Evolutionary conservation across 331 rosid genomes (phyloP), one percentile per base, ranked within the genome.

Genomic region (Saraca asoca): DNA sequence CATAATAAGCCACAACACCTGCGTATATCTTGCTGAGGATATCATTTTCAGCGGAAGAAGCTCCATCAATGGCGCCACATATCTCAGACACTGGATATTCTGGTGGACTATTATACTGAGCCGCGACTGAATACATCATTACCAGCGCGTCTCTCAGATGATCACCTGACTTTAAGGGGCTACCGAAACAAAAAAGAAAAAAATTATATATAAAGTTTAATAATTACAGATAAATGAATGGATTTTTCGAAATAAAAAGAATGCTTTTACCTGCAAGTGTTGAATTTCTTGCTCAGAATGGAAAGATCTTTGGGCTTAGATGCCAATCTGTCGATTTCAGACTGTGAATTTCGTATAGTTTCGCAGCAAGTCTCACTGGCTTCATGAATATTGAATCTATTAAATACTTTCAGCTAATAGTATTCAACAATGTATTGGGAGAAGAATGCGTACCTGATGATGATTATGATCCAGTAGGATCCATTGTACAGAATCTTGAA

Each of bases 291-390:
- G 76, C 74, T 66, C 18, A 83, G 82, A 14, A 51, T 29, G 61
- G 74, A 73, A 41, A 83, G 80, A 12, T 82, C 88, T 14, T 51
- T 50, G 0, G 60, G 60, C 50, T 15, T 9, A 34, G 72, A 48
- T 24, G 85, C 82, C 18, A 80, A 42, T 33, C 34, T 41, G 53
- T 80, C 76, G 12, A 83, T 83, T 56, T 73, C 78, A 5, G 71
- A 43, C 88, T 85, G 76, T 6, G 85, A 83, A n/a, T 51, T 58
- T 24, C 7, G 15, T 12, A 83, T 83, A 13, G 58, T 71, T 19
- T 80, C 45, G 15, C 76, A 67, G 74, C 88, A 83, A 71, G 52
- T 76, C 80, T 66, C 78, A 44, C 88, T 83, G 34, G 58, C 65
- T 17, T 69, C 88, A 85, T 83, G 65, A 1, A 24, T 24, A n/a